Base-by-base conservation (phyloP, 2,329 filamentous ascomycete genomes). In the Daldinia sp. region DNA sequence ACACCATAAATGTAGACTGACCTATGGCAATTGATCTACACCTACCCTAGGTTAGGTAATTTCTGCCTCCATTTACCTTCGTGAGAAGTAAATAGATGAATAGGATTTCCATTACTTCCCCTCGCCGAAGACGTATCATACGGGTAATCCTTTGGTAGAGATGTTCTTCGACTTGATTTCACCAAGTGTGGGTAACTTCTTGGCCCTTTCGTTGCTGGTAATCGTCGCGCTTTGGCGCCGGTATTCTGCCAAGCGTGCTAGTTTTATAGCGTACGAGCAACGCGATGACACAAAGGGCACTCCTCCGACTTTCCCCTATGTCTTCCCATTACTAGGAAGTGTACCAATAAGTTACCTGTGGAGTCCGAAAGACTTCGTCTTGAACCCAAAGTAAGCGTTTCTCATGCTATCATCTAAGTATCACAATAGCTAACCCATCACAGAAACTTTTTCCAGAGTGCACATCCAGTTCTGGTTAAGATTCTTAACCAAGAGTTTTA, bases 401-500 rank as follows among this genome's bases (percentile, higher is more conserved):
- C 30, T 51, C 20, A 46, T 26, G 20, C 33, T 9, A n/a, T 20
- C 28, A 20, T 54, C 15, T 37, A 37, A 18, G 20, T 23, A 23
- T 23, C 37, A 4, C n/a, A 13, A 4, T 10, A 23, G 53, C 65
- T 63, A 53, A 71, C 48, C 48, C 55, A 18, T 39, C 6, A 37
- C 26, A 76, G 73, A 26, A 73, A 74, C n/a, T 74, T 75, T 64
- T 74, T 76, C 60, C 73, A 74, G 51, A 70, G 65, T 35, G 7
- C 37, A 6, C 67, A 72, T 1, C 74, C 74, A 41, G 65, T 69
- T 41, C 67, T 50, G 1, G 72, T 75, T 50, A 75, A 69, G 60
- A 74, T 75, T 15, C 70, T 75, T 33, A 71, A 58, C 9, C 65
- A 73, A 20, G 74, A 74, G 50, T 74, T 74, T 59, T 76, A 74